phyloP scores from a whole-genome alignment of 257 asterid genomes.

The Plectranthus barbatus region DNA sequence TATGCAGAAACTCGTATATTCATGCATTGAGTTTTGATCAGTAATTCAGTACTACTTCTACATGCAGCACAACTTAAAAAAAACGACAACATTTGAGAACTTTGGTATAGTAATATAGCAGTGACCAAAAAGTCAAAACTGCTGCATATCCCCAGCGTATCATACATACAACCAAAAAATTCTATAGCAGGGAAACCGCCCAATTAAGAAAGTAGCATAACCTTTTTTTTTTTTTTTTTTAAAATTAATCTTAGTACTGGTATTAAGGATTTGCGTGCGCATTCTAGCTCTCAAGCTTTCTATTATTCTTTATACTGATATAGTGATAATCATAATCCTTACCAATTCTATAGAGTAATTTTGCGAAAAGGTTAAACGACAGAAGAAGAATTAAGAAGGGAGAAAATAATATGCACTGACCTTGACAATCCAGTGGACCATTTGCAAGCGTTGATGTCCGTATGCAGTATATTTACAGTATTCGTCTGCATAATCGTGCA shows the following conservation, averaged over 20 bases:
- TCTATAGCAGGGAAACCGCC: no score
- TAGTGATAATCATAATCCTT: no score
- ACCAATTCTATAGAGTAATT: no score
- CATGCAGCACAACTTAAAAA: background rate
- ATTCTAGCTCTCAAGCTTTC: background rate
- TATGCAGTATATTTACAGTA: constrained; percentile 50
- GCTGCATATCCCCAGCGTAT: no score
- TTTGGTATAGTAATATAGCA: no score
- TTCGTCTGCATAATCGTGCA: constrained; percentile 74
- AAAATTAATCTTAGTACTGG: background rate
- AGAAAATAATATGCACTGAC: constrained; percentile 25
- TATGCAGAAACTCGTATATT: background rate
- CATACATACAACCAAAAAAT: no score
- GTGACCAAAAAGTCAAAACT: background rate
- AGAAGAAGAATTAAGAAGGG: background rate
- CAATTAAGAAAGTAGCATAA: no score
- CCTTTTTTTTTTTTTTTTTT: background rate
- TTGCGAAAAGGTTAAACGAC: no score
- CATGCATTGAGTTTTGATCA: background rate
- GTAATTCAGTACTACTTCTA: background rate
- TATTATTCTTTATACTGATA: background rate
- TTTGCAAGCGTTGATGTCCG: constrained; percentile 77
- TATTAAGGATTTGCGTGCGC: background rate
- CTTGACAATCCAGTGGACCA: constrained; percentile 97
- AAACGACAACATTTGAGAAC: background rate